Evolutionary conservation across 108 stramenopile genomes (phyloP).

Genomic region (Cyclotella distinguenda): DNA sequence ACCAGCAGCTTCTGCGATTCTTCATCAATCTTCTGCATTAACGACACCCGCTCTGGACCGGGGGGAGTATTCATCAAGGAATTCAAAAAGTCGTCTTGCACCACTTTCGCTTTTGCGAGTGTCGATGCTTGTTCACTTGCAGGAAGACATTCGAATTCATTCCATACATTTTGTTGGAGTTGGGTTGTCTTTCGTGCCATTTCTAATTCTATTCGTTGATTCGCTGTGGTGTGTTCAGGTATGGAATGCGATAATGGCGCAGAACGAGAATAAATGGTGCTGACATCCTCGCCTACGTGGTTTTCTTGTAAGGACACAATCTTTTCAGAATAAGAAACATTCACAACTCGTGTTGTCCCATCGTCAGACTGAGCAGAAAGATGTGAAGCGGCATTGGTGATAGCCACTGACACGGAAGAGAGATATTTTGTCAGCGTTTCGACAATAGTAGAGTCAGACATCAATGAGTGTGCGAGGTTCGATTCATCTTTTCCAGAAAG

Average conservation of each 20-base stretch:
- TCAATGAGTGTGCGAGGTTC: background rate
- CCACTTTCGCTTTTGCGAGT: conserved; percentile 57
- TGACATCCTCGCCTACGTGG: background rate
- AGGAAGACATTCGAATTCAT: conserved; percentile 19
- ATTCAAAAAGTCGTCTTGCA: conserved; percentile 45
- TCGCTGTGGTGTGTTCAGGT: conserved; percentile 14
- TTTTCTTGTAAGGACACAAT: conserved; percentile 15
- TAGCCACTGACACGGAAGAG: conserved; percentile 38
- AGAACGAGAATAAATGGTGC: conserved; percentile 16
- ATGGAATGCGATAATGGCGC: conserved; percentile 41
- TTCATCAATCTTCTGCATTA: conserved; percentile 52
- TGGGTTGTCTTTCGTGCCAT: conserved; percentile 20
- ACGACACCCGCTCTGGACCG: conserved; percentile 55
- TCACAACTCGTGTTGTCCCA: conserved; percentile 65
- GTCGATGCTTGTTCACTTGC: conserved; percentile 52
- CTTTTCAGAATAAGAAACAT: conserved; percentile 70
- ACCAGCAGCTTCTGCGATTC: conserved; percentile 51
- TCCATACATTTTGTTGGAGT: conserved; percentile 23
- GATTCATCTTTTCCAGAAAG: conserved; percentile 22
- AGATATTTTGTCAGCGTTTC: conserved; percentile 39
- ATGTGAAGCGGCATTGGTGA: conserved; percentile 38
- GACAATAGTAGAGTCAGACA: conserved; percentile 34
- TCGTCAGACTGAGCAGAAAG: conserved; percentile 54
- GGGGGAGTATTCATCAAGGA: conserved; percentile 44
- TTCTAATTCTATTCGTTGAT: conserved; percentile 21